Percentiles rank a stretch among this genome's conserved stretches.
Conservation (phyloP, 164 flowering plant species). For the Liriodendron chinense region DNA sequence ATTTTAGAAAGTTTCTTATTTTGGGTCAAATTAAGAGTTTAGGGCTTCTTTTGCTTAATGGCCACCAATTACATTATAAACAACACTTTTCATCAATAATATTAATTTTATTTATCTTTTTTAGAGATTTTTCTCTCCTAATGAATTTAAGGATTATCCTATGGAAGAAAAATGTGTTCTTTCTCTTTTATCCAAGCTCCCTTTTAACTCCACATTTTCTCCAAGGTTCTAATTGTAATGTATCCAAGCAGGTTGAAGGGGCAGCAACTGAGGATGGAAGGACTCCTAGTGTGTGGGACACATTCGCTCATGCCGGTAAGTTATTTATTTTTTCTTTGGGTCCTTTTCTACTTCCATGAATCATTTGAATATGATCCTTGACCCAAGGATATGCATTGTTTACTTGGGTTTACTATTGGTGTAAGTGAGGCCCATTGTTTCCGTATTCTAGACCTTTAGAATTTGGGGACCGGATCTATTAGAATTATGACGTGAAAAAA, state of each 20-base stretch:
- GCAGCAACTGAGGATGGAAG: constrained; percentile 16
- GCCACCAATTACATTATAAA: too few relatives aligned
- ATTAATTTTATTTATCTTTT: too few relatives aligned
- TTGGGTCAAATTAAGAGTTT: too few relatives aligned
- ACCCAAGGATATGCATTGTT: background rate
- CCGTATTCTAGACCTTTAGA: background rate
- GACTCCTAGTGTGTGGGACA: constrained; percentile 12
- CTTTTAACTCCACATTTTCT: too few relatives aligned
- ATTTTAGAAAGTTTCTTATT: too few relatives aligned
- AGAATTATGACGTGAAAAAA: too few relatives aligned
- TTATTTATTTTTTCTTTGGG: background rate
- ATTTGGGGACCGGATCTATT: background rate
- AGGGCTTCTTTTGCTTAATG: too few relatives aligned
- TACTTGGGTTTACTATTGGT: background rate
- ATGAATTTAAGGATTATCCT: too few relatives aligned
- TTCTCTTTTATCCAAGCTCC: too few relatives aligned
- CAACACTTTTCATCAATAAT: too few relatives aligned
- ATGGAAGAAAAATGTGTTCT: too few relatives aligned
- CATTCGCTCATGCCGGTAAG: constrained; percentile 7
- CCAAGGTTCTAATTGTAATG: background rate
- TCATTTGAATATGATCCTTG: background rate
- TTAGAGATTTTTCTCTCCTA: too few relatives aligned
- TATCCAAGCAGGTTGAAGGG: constrained; percentile 6
- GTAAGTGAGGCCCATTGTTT: background rate
- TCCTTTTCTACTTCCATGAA: background rate